Percentiles rank a stretch among this genome's conserved stretches.
Evolutionary conservation across 2,329 filamentous ascomycete species (phyloP).

Genomic region (Trichophyton schoenleinii): DNA sequence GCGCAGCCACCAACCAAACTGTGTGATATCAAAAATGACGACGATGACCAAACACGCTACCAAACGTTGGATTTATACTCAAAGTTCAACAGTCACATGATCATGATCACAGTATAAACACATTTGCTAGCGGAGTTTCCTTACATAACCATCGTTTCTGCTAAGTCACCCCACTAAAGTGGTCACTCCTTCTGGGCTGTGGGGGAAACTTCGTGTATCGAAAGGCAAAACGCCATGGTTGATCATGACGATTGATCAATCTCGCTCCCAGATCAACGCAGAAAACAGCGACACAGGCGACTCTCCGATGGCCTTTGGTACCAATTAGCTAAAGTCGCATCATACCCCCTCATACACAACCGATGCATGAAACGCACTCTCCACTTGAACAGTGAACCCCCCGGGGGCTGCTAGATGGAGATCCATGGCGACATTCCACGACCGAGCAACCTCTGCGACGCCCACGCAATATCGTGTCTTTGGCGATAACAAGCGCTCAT

Average conservation of each 20-base stretch:
- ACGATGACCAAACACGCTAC: not conserved
- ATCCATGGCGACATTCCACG: conserved; percentile 35
- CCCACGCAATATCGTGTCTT: conserved; percentile 31
- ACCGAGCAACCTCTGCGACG: conserved; percentile 30
- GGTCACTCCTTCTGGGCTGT: not conserved
- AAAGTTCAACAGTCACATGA: not conserved
- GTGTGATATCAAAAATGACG: not conserved
- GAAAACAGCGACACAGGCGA: not conserved
- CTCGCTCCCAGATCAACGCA: not conserved
- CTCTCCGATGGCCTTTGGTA: not conserved
- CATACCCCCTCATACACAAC: not conserved
- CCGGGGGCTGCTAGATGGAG: conserved; percentile 30
- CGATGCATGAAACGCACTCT: conserved; percentile 2
- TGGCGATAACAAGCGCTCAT: conserved; percentile 25
- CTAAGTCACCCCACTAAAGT: not conserved
- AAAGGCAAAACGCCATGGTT: not conserved
- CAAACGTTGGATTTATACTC: not conserved
- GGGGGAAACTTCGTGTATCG: not conserved
- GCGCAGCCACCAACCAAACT: not conserved
- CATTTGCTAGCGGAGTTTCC: not conserved
- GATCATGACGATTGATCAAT: not conserved
- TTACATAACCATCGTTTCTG: not conserved
- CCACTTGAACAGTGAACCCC: conserved; percentile 11
- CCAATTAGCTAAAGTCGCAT: not conserved
- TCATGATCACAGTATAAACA: not conserved